phyloP scores from a whole-genome alignment of 2,329 filamentous ascomycete species.

The Sclerotinia subarctica region DNA sequence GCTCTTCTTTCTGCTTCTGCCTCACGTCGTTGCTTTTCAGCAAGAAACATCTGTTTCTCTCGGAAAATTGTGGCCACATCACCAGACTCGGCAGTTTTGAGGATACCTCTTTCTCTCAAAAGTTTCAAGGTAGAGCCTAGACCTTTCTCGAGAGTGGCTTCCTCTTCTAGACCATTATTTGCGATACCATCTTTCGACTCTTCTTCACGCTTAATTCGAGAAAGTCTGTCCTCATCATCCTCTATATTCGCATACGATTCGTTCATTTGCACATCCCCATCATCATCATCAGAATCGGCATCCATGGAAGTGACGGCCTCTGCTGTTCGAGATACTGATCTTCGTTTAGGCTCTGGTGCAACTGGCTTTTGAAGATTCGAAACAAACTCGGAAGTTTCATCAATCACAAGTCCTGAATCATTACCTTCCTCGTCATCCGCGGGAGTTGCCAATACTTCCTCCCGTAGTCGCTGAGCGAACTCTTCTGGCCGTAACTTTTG shows the following conservation, averaged over 20 bases:
- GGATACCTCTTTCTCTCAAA: constrained; percentile 78
- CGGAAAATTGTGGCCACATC: constrained; percentile 66
- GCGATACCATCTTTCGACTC: constrained; percentile 52
- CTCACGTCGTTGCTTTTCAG: constrained; percentile 74
- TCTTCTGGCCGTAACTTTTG: constrained; percentile 86
- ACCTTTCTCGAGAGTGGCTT: constrained; percentile 74
- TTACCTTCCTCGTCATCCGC: constrained; percentile 57
- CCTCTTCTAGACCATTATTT: constrained; percentile 76
- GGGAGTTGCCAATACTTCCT: constrained; percentile 52
- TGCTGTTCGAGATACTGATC: constrained; percentile 39
- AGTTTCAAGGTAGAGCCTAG: constrained; percentile 80
- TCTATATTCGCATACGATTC: constrained; percentile 39
- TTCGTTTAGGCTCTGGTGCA: constrained; percentile 48
- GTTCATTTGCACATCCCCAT: constrained; percentile 42
- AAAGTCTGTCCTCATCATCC: constrained; percentile 48
- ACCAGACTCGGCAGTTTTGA: constrained; percentile 61
- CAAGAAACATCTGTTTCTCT: constrained; percentile 73
- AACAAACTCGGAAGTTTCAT: constrained; percentile 94
- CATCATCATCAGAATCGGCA: constrained; percentile 41
- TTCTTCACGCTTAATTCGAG: constrained; percentile 49
- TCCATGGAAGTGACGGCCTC: constrained; percentile 47
- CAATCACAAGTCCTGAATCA: constrained; percentile 74
- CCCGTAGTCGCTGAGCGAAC: constrained; percentile 72
- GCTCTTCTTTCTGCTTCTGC: constrained; percentile 77
- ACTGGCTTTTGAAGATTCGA: constrained; percentile 73